These are phyloP conservation scores for Pinus taeda DNA, from an alignment of 75 land plant species.

Conservation along the genomic window DNA sequence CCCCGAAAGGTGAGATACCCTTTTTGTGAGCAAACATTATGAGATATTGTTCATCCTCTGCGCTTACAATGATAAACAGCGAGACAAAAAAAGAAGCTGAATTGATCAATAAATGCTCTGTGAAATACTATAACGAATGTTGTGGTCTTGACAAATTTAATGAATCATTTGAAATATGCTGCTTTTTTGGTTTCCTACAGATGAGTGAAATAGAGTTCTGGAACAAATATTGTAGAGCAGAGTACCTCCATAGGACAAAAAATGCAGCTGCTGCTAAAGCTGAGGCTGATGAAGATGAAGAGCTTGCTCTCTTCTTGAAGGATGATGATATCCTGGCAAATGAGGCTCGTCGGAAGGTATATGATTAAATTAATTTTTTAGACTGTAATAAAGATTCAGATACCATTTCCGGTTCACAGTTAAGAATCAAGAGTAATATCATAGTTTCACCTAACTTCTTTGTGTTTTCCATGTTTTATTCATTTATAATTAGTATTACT, in stretches of 20 bases:
- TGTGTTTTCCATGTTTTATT: too few relatives aligned
- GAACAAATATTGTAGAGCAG: slow-evolving; percentile 95
- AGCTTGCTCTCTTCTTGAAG: slow-evolving; percentile 84
- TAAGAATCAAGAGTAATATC: too few relatives aligned
- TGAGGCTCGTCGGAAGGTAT: slow-evolving; percentile 71
- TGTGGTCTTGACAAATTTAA: neutral
- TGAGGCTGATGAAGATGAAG: slow-evolving; percentile 98
- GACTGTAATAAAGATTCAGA: neutral
- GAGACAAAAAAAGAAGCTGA: neutral
- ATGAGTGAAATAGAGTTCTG: slow-evolving; percentile 91
- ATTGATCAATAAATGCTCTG: neutral
- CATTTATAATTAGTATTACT: too few relatives aligned
- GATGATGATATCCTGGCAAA: slow-evolving; percentile 80
- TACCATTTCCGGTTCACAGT: too few relatives aligned
- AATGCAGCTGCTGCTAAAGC: slow-evolving; percentile 85
- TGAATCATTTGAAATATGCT: slow-evolving; percentile 1
- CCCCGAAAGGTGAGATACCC: slow-evolving; percentile 60
- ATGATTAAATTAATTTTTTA: neutral
- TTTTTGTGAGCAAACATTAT: neutral
- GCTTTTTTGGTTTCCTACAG: slow-evolving; percentile 22
- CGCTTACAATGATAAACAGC: neutral
- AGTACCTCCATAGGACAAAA: slow-evolving; percentile 77
- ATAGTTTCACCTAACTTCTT: too few relatives aligned
- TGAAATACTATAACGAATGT: neutral
- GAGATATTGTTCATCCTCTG: neutral